Percentiles rank a stretch among this genome's conserved stretches.
Evolutionary conservation across 2,329 filamentous ascomycete species (phyloP).

Genomic region (Colletotrichum cereale): DNA sequence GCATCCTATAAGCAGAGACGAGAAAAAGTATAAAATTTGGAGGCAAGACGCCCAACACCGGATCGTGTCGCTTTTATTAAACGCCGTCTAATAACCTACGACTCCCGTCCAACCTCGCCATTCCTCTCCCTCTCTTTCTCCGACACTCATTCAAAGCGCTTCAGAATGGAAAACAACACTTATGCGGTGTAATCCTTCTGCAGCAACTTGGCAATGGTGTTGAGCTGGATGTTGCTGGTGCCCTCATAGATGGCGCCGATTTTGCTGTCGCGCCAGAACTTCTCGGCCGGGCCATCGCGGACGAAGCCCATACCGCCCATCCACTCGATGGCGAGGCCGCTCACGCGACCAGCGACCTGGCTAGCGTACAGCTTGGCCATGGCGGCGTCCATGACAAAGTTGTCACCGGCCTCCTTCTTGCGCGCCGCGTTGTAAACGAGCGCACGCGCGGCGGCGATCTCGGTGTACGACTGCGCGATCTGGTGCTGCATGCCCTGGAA

Average conservation of each 20-base stretch:
- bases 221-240: slow-evolving; percentile 81
- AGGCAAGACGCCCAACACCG: slow-evolving; percentile 17
- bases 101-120: slow-evolving; percentile 2
- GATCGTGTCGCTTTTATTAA: slow-evolving; percentile 39
- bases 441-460: slow-evolving; percentile 90
- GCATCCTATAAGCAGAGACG: neutral
- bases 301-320: slow-evolving; percentile 99
- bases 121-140: neutral
- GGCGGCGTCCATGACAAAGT: slow-evolving; percentile 94
- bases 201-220: slow-evolving; percentile 73
- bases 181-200: slow-evolving; percentile 71
- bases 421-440: slow-evolving; percentile 96
- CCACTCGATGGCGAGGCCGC: slow-evolving; percentile 92
- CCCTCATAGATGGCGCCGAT: slow-evolving; percentile 98
- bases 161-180: neutral
- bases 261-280: slow-evolving; percentile 98
- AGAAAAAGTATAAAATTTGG: neutral
- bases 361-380: slow-evolving; percentile 98
- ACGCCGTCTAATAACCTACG: slow-evolving; percentile 35
- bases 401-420: slow-evolving; percentile 97
- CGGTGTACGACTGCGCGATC: slow-evolving; percentile 93
- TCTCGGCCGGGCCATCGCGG: slow-evolving; percentile 94
- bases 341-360: slow-evolving; percentile 90
- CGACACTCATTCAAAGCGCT: neutral
- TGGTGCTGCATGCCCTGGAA: slow-evolving; percentile 99